These are phyloP conservation scores for Austroboletus sp. DNA, from an alignment of 1,284 basidiomycete genomes.

Conservation along the genomic window DNA sequence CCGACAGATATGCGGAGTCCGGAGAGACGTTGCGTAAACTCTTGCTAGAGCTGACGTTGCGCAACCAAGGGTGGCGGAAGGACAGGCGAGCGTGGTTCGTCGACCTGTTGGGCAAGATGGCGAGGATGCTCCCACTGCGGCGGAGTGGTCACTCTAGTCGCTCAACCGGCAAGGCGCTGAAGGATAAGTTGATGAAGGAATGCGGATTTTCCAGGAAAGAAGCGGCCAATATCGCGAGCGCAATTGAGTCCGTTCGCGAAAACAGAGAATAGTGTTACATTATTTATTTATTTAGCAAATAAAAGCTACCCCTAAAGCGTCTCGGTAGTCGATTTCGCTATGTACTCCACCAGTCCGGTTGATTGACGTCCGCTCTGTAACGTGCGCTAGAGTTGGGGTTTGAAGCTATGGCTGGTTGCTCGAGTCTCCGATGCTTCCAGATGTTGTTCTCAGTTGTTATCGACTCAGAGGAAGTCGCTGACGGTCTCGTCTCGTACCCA, in stretches of 20 bases:
- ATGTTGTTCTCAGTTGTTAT: no score
- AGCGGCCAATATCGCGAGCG: conserved; percentile 14
- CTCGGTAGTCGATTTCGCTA: no score
- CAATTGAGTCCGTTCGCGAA: conserved; percentile 11
- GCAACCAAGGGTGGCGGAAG: conserved; percentile 16
- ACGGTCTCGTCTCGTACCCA: no score
- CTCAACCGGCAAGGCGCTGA: conserved; percentile 11
- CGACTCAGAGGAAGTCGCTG: no score
- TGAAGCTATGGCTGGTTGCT: no score
- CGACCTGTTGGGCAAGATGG: conserved; percentile 19
- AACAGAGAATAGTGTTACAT: not conserved
- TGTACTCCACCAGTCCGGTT: no score
- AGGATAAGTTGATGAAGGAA: conserved; percentile 11
- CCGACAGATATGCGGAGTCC: conserved; percentile 15
- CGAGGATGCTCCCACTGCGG: conserved; percentile 14
- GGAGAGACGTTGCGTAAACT: conserved; percentile 13
- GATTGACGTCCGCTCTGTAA: no score
- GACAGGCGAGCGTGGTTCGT: conserved; percentile 16
- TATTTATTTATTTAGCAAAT: not conserved
- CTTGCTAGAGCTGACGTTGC: conserved; percentile 8
- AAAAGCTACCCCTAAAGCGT: not conserved
- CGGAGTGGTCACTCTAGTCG: conserved; percentile 1
- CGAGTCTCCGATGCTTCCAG: no score
- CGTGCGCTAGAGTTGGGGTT: no score
- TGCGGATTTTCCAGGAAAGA: conserved; percentile 20